A percentile compares a stretch with the other conserved stretches of the same genome.
Evolutionary conservation across 1,139 yeast species (phyloP).

Genomic region (Nakaseomyces nivariensis): DNA sequence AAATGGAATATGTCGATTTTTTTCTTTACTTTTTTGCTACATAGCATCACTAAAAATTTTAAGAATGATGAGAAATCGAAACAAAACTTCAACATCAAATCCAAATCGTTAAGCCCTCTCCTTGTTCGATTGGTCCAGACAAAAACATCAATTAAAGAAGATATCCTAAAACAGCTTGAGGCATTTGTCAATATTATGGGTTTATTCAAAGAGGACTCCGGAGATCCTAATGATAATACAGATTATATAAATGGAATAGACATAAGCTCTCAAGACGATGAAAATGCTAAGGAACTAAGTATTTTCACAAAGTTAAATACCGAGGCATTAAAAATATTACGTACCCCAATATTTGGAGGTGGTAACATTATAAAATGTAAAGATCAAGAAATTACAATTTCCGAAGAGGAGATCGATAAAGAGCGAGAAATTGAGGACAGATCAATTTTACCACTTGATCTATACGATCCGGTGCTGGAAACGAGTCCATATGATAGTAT

Average conservation of each 20-base stretch:
- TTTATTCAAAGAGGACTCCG: not conserved
- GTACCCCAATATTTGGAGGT: not conserved
- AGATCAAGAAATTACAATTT: not conserved
- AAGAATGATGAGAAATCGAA: conserved; percentile 4
- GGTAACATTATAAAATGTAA: not conserved
- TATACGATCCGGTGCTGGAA: not conserved
- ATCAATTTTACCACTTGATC: not conserved
- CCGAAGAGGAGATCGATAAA: not conserved
- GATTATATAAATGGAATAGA: not conserved
- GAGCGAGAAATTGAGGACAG: not conserved
- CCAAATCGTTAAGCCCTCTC: not conserved
- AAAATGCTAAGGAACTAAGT: not conserved
- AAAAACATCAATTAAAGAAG: not conserved
- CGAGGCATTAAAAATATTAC: not conserved
- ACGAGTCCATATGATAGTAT: conserved; percentile 2
- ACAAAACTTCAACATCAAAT: conserved; percentile 4
- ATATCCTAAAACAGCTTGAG: not conserved
- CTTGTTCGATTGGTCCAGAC: not conserved
- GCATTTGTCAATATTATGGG: conserved; percentile 1
- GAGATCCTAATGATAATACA: not conserved
- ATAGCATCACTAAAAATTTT: conserved; percentile 8
- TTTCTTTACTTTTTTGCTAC: conserved; percentile 12
- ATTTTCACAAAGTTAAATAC: not conserved
- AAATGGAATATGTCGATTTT: conserved; percentile 18
- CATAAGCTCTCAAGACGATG: not conserved